A percentile compares a stretch with the other conserved stretches of the same genome.
Evolutionary conservation across 2,329 filamentous ascomycete genomes (phyloP).

Genomic region (Microcyclosporella mali): DNA sequence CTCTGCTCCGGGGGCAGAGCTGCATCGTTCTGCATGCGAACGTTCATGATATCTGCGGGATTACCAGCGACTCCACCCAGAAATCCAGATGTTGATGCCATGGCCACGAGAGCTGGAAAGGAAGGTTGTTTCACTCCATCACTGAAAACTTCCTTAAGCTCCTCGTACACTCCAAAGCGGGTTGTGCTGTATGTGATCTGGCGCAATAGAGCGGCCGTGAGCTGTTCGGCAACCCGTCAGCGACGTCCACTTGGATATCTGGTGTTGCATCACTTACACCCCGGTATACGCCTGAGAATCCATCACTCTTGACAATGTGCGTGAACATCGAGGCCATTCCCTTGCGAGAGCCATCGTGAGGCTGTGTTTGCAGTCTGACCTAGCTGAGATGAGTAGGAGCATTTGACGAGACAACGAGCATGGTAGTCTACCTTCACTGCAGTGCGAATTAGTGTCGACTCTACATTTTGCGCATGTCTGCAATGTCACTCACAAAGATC

Average conservation of each 20-base stretch:
- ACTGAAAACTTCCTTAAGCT: constrained; percentile 69
- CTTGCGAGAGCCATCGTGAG: constrained; percentile 61
- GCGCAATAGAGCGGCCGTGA: constrained; percentile 85
- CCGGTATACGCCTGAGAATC: constrained; percentile 74
- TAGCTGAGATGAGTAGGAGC: constrained; percentile 31
- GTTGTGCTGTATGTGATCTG: constrained; percentile 93
- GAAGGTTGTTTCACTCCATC: constrained; percentile 51
- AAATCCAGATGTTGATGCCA: constrained; percentile 79
- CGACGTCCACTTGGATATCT: not conserved
- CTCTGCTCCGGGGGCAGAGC: constrained; percentile 66
- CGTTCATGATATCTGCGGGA: constrained; percentile 92
- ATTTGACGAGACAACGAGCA: constrained; percentile 13
- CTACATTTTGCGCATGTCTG: not conserved
- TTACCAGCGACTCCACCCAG: constrained; percentile 86
- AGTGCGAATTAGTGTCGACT: constrained; percentile 1
- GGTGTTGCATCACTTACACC: constrained; percentile 49
- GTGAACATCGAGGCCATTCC: constrained; percentile 81
- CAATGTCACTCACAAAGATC: constrained; percentile 73
- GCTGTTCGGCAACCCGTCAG: constrained; percentile 35
- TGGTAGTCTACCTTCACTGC: constrained; percentile 39
- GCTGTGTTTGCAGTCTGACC: constrained; percentile 84
- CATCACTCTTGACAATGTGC: constrained; percentile 71
- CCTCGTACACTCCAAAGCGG: constrained; percentile 93
- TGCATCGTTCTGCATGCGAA: constrained; percentile 94
- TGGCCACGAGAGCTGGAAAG: constrained; percentile 65